Base-by-base conservation (phyloP, 164 flowering plant genomes). In the Stephania cephalantha region DNA sequence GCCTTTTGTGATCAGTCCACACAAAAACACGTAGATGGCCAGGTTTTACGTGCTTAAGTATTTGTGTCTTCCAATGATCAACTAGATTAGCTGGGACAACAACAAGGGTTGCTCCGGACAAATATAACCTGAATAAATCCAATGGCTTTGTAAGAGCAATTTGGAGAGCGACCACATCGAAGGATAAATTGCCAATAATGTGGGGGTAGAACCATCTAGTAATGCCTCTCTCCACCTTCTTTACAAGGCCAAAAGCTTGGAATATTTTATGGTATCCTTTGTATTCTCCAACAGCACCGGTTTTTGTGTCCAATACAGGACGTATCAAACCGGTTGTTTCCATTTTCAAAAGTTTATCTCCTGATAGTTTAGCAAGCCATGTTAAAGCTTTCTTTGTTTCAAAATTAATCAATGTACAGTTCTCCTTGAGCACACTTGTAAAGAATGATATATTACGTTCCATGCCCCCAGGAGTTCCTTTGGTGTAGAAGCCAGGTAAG, bases 71-170 rank as follows among this genome's bases (percentile, higher is more conserved):
- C 98, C 99, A 95, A 75, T 95, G 98, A 76, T 91, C 95, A 80
- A 95, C 91, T 69, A 95, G 78, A 88, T 95, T 91, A 79, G 95
- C 74, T 31, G 99, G 99, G 77, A 95, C 99, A 75, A 95, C 97
- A 78, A 95, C 74, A 46, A 95, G 83, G 44, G 99, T 93, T 76
- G 97, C 96, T 74, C 91, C 85, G 68, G 99, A 95, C 78, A 95
- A 79, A 85, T 91, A 93, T 44, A 95, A 74, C 80, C 95, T 86
- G 75, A 87, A 77, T 11, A 87, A 81, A 81, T 91, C 92, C 55
- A 93, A 74, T 63, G 95, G 99, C 84, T 86, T 85, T 64, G 89
- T 85, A 5, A 95, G 87, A 79, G 99, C 97, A 75, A 86, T 77
- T 81, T 86, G 84, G 15, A 95, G 87, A 78, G 99, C 93, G 76